phyloP scores from a whole-genome alignment of 73 alveolate genomes.

The Blepharisma stoltei region DNA sequence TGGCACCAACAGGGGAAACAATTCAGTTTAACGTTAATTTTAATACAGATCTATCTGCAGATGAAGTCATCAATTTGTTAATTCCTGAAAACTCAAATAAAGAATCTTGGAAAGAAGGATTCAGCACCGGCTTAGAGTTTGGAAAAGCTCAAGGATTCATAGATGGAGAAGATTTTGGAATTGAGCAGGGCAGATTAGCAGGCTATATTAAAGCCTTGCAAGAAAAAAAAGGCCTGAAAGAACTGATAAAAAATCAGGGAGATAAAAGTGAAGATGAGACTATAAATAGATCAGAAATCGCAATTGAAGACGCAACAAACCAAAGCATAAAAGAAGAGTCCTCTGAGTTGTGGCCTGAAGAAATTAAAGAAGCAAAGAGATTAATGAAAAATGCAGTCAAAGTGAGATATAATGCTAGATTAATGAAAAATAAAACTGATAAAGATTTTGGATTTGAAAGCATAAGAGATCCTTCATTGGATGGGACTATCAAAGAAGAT shows the following conservation, averaged over 20 bases:
- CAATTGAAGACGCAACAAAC: background rate
- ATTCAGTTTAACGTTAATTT: background rate
- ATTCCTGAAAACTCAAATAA: background rate
- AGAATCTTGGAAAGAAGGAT: constrained; percentile 7
- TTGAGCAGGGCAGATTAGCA: background rate
- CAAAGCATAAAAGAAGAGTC: background rate
- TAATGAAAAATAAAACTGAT: no score
- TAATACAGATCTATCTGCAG: no score
- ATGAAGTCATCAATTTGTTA: background rate
- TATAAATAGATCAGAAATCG: no score
- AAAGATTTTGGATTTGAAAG: no score
- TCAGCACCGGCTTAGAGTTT: background rate
- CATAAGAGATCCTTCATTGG: no score
- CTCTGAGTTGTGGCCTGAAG: background rate
- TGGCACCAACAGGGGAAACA: background rate
- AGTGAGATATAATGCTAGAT: no score
- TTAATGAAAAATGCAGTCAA: no score
- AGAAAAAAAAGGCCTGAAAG: no score
- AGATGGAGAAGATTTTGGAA: constrained; percentile 15
- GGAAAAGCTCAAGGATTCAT: background rate
- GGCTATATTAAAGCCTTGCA: no score
- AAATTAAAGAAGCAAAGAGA: background rate
- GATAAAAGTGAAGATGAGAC: no score
- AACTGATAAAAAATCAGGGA: no score
- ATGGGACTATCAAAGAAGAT: no score